phyloP scores from a whole-genome alignment of 208 protist species.

The Acanthamoeba divionensis region DNA sequence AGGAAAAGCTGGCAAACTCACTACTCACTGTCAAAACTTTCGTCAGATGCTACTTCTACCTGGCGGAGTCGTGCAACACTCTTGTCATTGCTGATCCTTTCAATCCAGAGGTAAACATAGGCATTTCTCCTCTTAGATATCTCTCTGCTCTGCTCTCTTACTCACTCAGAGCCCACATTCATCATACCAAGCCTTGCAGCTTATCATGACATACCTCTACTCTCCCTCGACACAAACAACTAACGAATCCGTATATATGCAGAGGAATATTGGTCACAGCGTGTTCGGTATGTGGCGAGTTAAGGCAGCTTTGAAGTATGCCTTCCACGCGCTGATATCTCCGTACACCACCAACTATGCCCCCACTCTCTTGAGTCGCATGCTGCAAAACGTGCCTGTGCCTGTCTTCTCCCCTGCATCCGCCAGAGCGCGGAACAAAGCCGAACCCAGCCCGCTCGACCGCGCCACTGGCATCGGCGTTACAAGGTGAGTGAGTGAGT shows the following conservation, averaged over 20 bases:
- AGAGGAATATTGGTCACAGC: constrained; percentile 46
- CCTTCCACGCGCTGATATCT: constrained; percentile 36
- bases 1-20: background rate
- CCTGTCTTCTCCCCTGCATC: background rate
- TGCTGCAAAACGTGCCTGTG: background rate
- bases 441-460: too few species aligned
- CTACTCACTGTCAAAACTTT: background rate
- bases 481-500: background rate
- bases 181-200: too few species aligned
- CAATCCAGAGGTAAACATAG: background rate
- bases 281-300: constrained; percentile 50
- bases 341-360: constrained; percentile 45
- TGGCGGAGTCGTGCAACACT: constrained; percentile 26
- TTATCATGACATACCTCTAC: too few species aligned
- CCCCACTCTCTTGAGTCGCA: constrained; percentile 16
- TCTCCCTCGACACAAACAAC: too few species aligned
- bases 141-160: background rate
- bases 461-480: background rate
- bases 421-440: background rate
- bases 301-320: constrained; percentile 27
- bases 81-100: constrained; percentile 44
- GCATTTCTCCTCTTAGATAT: background rate
- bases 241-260: too few species aligned
- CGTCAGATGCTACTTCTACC: constrained; percentile 25
- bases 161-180: background rate